phyloP scores from a whole-genome alignment of 2,329 filamentous ascomycete genomes.

The Penicillium italicum region DNA sequence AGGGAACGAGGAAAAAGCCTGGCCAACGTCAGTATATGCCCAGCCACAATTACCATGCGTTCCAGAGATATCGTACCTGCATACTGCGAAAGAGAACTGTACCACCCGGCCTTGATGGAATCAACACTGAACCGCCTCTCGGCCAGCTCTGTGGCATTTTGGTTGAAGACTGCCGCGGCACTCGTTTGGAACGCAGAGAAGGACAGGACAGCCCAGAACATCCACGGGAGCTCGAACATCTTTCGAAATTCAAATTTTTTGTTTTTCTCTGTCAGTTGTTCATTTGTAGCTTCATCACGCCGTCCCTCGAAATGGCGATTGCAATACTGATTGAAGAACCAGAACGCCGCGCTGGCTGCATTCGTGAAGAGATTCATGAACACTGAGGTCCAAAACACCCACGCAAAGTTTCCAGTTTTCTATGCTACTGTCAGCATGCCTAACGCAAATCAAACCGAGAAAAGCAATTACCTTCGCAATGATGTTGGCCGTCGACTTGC shows the following conservation, averaged over 20 bases:
- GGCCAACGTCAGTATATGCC: neutral
- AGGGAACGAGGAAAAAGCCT: slow-evolving; percentile 57
- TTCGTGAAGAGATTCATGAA: slow-evolving; percentile 65
- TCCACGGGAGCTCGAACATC: slow-evolving; percentile 57
- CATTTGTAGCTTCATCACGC: slow-evolving; percentile 56
- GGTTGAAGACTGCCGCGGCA: slow-evolving; percentile 52
- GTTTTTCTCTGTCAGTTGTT: slow-evolving; percentile 58
- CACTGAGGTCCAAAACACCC: slow-evolving; percentile 62
- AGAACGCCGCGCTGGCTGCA: slow-evolving; percentile 52
- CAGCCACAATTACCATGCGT: neutral
- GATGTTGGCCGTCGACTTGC: slow-evolving; percentile 58
- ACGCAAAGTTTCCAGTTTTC: slow-evolving; percentile 58
- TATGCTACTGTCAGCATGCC: slow-evolving; percentile 21
- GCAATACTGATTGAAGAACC: slow-evolving; percentile 53
- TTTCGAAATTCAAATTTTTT: slow-evolving; percentile 56
- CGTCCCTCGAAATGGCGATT: slow-evolving; percentile 48
- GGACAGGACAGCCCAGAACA: slow-evolving; percentile 54
- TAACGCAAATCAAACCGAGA: too few relatives aligned
- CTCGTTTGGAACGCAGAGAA: slow-evolving; percentile 60
- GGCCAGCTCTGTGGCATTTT: slow-evolving; percentile 60
- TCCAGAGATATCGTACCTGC: slow-evolving; percentile 30
- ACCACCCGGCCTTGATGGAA: slow-evolving; percentile 58
- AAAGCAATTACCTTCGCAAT: slow-evolving; percentile 45
- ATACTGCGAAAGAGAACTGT: slow-evolving; percentile 56
- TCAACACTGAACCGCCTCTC: slow-evolving; percentile 57